A percentile compares a stretch with the other conserved stretches of the same genome.
Conservation (phyloP, 306 rosid genomes). For the Morella rubra region DNA sequence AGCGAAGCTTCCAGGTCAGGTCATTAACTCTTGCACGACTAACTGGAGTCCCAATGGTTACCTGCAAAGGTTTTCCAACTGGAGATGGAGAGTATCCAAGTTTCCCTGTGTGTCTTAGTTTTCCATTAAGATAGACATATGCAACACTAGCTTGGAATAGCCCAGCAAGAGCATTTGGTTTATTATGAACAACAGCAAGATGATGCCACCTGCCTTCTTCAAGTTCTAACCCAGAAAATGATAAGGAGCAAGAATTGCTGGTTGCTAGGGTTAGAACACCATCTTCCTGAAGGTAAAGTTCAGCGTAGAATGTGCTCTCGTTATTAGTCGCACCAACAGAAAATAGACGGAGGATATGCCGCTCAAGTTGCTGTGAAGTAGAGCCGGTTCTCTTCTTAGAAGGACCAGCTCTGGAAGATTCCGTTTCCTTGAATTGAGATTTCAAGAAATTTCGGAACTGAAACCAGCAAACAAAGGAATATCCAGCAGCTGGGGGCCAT, state of each 20-base stretch:
- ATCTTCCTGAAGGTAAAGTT: constrained; percentile 94
- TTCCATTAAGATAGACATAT: constrained; percentile 89
- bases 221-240: constrained; percentile 88
- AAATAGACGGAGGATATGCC: constrained; percentile 64
- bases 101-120: constrained; percentile 93
- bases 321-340: constrained; percentile 86
- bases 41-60: constrained; percentile 81
- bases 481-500: constrained; percentile 99
- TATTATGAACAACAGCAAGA: constrained; percentile 95
- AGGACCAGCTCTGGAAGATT: constrained; percentile 60
- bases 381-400: constrained; percentile 57
- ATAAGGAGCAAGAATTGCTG: constrained; percentile 73
- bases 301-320: constrained; percentile 74
- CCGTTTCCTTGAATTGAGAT: constrained; percentile 67
- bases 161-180: constrained; percentile 99
- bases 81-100: constrained; percentile 98
- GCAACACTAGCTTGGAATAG: constrained; percentile 98
- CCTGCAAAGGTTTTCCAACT: constrained; percentile 86
- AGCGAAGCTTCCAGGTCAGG: constrained; percentile 87
- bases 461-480: constrained; percentile 98
- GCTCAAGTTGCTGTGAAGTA: constrained; percentile 53
- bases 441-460: constrained; percentile 80
- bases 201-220: constrained; percentile 99
- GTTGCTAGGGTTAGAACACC: constrained; percentile 96
- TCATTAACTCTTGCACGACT: constrained; percentile 75